phyloP scores from a whole-genome alignment of 2,329 filamentous ascomycete genomes.

The Exophiala alcalophila region DNA sequence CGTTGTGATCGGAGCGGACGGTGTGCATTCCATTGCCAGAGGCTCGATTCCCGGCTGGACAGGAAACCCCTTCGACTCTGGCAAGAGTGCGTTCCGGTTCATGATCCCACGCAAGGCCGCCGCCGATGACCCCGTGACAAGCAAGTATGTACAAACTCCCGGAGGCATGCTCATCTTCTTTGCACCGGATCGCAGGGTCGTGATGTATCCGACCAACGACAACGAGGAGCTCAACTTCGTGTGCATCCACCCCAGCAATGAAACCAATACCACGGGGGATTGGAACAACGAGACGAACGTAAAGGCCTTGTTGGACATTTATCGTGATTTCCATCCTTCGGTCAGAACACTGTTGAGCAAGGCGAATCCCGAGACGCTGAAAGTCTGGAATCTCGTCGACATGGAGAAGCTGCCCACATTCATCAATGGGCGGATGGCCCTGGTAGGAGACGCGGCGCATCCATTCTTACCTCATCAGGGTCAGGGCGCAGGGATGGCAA shows the following conservation, averaged over 20 bases:
- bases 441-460: slow-evolving; percentile 67
- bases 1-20: slow-evolving; percentile 55
- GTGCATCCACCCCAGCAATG: slow-evolving; percentile 23
- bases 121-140: slow-evolving; percentile 41
- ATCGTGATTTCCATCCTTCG: slow-evolving; percentile 13
- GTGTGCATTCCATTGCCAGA: slow-evolving; percentile 43
- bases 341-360: slow-evolving; percentile 10
- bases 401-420: slow-evolving; percentile 49
- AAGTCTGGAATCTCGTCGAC: slow-evolving; percentile 60
- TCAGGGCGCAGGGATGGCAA: slow-evolving; percentile 62
- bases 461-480: slow-evolving; percentile 64
- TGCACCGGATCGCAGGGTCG: slow-evolving; percentile 32
- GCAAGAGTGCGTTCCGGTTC: slow-evolving; percentile 37
- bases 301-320: slow-evolving; percentile 12
- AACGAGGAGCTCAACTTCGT: slow-evolving; percentile 26
- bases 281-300: slow-evolving; percentile 18
- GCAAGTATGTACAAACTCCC: slow-evolving; percentile 37
- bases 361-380: slow-evolving; percentile 42
- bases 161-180: slow-evolving; percentile 47
- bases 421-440: slow-evolving; percentile 51
- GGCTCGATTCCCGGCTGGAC: slow-evolving; percentile 31
- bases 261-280: slow-evolving; percentile 40
- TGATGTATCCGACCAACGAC: slow-evolving; percentile 33
- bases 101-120: slow-evolving; percentile 33
- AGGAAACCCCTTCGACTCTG: slow-evolving; percentile 37